Evolutionary conservation across 2,329 filamentous ascomycete genomes (phyloP), one percentile per base, ranked within the genome.

Genomic region (Claviceps spartinae): DNA sequence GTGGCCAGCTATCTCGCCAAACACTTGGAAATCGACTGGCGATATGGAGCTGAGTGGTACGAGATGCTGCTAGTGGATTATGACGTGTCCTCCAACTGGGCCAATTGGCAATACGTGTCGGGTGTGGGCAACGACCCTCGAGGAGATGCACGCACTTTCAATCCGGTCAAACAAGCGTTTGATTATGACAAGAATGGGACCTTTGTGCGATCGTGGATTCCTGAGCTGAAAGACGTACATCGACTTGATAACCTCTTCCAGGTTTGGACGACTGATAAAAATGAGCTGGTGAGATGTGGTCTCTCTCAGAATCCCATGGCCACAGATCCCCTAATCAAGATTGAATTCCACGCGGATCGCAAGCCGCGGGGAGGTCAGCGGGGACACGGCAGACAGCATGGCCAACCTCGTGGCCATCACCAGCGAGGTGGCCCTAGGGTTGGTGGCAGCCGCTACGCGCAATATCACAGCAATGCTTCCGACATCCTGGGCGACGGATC

Each of bases 41-140:
- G 85, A 0, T 74, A 86, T 14, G 87, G 86, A 0, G 87, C 86
- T 0, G 86, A 90, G 63, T 91, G 85, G 84, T 91, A 90, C 61
- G 86, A 91, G 63, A 79, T 76, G 62, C 70, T 85, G 61, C 72
- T 90, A 3, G 72, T 83, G 34, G 87, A 93, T 62, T 88, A 90
- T 62, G 86, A 91, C 58, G 75, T 85, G 0, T 80, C 77, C 14
- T 84, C 76, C 54, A 90, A 90, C 58, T 91, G 85, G 85, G 81
- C 81, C 9, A 89, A 88, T 60, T 90, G 86, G 86, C 85, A 89
- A 64, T 91, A 91, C 55, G 79, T 87, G 0, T 77, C 86, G 0
- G 86, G 86, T 0, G 85, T 91, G 0, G 86, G 87, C 7, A 90
- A 89, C 57, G 86, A 91, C 58, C 86, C 86, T 0, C 71, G 85